Evolutionary conservation across 345 rosid species (phyloP).

Genomic region (Hibiscus syriacus): DNA sequence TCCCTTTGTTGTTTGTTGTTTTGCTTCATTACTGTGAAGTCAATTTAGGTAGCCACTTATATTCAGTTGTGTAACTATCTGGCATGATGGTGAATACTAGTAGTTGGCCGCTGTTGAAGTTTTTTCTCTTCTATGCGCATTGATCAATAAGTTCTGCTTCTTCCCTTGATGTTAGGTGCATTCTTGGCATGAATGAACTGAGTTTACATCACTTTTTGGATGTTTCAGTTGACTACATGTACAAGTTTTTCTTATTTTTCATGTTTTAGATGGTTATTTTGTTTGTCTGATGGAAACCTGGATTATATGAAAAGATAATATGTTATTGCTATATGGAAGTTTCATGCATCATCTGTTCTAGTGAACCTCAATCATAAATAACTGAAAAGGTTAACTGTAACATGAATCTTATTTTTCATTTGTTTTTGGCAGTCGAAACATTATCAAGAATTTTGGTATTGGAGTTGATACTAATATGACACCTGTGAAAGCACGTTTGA

Average conservation of each 20-base stretch:
- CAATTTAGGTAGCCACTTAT: background rate
- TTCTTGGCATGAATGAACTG: background rate
- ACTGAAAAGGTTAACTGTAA: background rate
- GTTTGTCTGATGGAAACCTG: background rate
- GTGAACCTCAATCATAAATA: background rate
- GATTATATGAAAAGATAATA: background rate
- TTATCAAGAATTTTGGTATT: slow-evolving; percentile 53
- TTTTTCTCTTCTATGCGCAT: background rate
- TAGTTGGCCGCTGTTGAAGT: background rate
- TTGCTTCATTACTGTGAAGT: background rate
- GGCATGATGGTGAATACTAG: background rate
- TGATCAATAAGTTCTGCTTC: background rate
- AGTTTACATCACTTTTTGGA: background rate
- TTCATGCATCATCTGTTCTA: background rate
- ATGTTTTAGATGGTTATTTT: background rate
- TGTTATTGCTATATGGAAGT: background rate
- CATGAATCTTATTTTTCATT: background rate
- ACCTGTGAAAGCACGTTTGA: slow-evolving; percentile 56
- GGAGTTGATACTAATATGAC: slow-evolving; percentile 60
- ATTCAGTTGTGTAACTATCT: background rate
- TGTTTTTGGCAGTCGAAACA: slow-evolving; percentile 44
- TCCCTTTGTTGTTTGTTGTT: background rate
- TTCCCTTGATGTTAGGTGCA: background rate
- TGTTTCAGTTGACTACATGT: background rate
- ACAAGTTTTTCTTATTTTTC: background rate